These are phyloP conservation scores for Rhodocollybia butyracea DNA, from an alignment of 768 basidiomycete genomes.

Conservation along the genomic window DNA sequence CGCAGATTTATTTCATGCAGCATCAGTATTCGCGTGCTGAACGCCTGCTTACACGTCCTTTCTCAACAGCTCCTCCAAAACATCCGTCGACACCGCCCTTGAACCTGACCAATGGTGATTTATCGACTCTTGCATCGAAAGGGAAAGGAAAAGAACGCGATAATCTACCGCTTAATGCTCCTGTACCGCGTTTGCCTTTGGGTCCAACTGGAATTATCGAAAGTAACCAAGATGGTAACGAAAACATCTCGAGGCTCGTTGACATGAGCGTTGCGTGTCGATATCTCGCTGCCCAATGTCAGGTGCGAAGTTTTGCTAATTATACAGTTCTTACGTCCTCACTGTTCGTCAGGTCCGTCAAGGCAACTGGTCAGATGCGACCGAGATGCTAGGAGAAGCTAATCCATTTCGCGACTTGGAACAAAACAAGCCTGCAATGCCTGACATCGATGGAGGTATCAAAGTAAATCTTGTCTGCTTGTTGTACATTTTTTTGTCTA, in stretches of 20 bases:
- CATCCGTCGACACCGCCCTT: conserved; percentile 27
- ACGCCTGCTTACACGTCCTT: conserved; percentile 84
- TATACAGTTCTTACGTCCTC: neutral
- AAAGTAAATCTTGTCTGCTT: conserved; percentile 53
- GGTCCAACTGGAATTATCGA: conserved; percentile 72
- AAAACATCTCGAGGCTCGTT: conserved; percentile 72
- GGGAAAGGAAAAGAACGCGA: conserved; percentile 65
- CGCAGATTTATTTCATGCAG: conserved; percentile 95
- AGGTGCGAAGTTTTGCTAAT: conserved; percentile 42
- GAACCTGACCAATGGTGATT: conserved; percentile 40
- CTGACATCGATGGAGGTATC: conserved; percentile 88
- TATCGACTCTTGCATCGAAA: conserved; percentile 35
- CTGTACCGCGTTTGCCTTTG: conserved; percentile 60
- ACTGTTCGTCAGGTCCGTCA: conserved; percentile 58
- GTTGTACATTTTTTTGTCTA: neutral
- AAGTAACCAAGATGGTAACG: conserved; percentile 60
- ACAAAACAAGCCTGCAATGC: conserved; percentile 65
- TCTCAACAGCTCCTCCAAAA: conserved; percentile 53
- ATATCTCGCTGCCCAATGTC: conserved; percentile 94
- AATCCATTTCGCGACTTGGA: conserved; percentile 81
- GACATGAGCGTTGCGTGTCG: conserved; percentile 95
- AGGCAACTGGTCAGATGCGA: conserved; percentile 89
- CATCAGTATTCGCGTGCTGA: conserved; percentile 95
- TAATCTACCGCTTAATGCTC: conserved; percentile 26
- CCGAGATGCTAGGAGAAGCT: conserved; percentile 89